Evolutionary conservation across 345 rosid genomes (phyloP), one percentile per base, ranked within the genome.

Genomic region (Lagerstroemia speciosa): DNA sequence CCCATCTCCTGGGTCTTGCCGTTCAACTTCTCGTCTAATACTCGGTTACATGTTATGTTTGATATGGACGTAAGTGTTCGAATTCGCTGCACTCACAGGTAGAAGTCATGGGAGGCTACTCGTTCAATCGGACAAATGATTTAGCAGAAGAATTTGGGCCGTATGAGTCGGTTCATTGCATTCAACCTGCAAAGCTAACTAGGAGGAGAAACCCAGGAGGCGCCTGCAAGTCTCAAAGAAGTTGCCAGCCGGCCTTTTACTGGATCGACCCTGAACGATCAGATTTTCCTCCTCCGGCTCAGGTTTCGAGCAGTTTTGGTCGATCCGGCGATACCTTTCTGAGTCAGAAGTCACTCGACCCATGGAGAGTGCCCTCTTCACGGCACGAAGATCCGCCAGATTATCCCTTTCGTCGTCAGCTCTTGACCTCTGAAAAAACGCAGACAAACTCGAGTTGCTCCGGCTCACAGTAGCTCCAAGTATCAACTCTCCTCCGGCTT

Each of bases 401-500:
- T 27, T 58, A 6, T 58, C 34, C 14, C 34, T 30, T 26, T 58
- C 34, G 2, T 8, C 24, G 8, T 19, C 31, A 57, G 34, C 20
- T 30, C 63, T 58, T 30, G 33, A 4, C 34, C 63, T 27, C 33
- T 8, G 63, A 7, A 58, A 58, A 27, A 27, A 58, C 3, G 63
- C 33, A 3, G 63, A 58, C 63, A 58, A 30, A 58, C 34, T 58
- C 63, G 63, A 58, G 63, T 29, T 58, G 63, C 63, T 58, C 2
- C 63, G 33, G 34, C 62, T 27, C 62, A 24, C 30, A 0, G 14
- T 4, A 4, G 32, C 32, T 24, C 31, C 62, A 27, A 24, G 8
- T 11, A 55, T 8, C 61, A 57, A 10, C 20, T 58, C 61, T 0
- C 61, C 30, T 0, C 26, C 63, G 0, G 6, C 34, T 58, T 9